Percentiles rank a stretch among this genome's conserved stretches.
phyloP scores from a whole-genome alignment of 169 alveolate species.

The Plasmodium chabaudi region DNA sequence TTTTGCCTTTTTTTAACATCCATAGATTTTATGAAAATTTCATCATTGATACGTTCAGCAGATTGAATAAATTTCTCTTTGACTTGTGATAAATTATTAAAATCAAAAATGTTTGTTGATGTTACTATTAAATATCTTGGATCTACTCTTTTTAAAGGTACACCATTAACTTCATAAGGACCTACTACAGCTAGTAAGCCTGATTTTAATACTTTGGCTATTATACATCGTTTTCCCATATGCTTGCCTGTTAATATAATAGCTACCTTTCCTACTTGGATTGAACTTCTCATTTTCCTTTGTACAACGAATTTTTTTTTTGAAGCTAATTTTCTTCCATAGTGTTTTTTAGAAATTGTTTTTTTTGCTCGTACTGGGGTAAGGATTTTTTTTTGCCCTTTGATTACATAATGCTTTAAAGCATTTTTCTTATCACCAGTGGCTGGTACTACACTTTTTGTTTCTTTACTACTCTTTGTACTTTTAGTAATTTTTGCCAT shows the following conservation, averaged over 20 bases:
- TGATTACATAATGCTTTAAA: conserved; percentile 22
- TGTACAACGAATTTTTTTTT: conserved; percentile 79
- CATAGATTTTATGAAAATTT: conserved; percentile 84
- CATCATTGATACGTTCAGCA: conserved; percentile 81
- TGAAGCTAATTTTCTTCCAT: conserved; percentile 79
- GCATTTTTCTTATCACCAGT: not conserved
- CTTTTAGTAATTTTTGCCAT: too few species aligned
- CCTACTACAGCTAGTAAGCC: conserved; percentile 97
- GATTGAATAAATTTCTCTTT: conserved; percentile 78
- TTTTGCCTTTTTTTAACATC: conserved; percentile 86
- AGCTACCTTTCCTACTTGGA: conserved; percentile 94
- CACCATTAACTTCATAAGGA: conserved; percentile 97
- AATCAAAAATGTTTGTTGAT: conserved; percentile 91
- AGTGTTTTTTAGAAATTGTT: conserved; percentile 55
- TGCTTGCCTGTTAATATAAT: conserved; percentile 96
- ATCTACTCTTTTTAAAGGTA: conserved; percentile 97
- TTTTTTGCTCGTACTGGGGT: conserved; percentile 56
- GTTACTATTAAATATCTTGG: conserved; percentile 97
- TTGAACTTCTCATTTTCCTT: conserved; percentile 87
- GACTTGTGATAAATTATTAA: conserved; percentile 84
- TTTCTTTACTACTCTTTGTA: not conserved
- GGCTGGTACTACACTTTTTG: not conserved
- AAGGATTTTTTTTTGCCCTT: conserved; percentile 35
- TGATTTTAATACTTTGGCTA: conserved; percentile 94
- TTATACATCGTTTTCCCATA: conserved; percentile 98